Percentiles rank a stretch among this genome's conserved stretches.
These are phyloP conservation scores for Ceratobasidium sp. DNA, from an alignment of 1,284 basidiomycete species.

Conservation along the genomic window DNA sequence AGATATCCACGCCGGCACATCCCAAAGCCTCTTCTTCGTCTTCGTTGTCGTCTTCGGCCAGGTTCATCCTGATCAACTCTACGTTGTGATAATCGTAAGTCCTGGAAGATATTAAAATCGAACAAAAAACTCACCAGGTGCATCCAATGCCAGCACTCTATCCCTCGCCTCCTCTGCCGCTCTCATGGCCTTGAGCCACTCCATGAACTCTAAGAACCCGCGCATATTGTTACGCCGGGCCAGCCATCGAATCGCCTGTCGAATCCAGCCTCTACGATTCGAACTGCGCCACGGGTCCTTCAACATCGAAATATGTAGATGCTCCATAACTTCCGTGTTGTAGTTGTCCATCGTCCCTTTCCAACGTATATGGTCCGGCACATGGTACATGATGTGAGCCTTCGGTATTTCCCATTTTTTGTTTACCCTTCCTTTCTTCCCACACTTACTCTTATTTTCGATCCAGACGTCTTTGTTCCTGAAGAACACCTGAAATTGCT, in stretches of 20 bases:
- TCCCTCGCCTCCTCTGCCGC: too few relatives aligned
- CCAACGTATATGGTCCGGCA: background rate
- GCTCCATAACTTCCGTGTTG: conserved; percentile 16
- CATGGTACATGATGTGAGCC: conserved; percentile 3
- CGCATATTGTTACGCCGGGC: background rate
- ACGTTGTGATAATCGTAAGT: too few relatives aligned
- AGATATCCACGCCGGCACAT: too few relatives aligned
- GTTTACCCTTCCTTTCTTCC: conserved; percentile 4
- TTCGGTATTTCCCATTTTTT: conserved; percentile 1
- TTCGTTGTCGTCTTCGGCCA: too few relatives aligned
- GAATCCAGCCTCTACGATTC: background rate
- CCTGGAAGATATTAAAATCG: too few relatives aligned
- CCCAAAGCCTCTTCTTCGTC: too few relatives aligned
- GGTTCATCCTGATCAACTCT: too few relatives aligned
- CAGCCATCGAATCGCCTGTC: background rate
- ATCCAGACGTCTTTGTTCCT: conserved; percentile 3
- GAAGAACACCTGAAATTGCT: background rate
- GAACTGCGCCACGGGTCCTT: background rate
- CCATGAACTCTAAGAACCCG: background rate
- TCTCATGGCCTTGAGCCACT: background rate
- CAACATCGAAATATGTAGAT: conserved; percentile 1
- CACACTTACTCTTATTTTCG: background rate
- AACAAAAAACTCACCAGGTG: too few relatives aligned
- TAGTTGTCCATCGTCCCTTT: conserved; percentile 20
- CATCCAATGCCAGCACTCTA: too few relatives aligned